These are phyloP conservation scores for Solanum dulcamara DNA, from an alignment of 257 asterid genomes.

Conservation along the genomic window DNA sequence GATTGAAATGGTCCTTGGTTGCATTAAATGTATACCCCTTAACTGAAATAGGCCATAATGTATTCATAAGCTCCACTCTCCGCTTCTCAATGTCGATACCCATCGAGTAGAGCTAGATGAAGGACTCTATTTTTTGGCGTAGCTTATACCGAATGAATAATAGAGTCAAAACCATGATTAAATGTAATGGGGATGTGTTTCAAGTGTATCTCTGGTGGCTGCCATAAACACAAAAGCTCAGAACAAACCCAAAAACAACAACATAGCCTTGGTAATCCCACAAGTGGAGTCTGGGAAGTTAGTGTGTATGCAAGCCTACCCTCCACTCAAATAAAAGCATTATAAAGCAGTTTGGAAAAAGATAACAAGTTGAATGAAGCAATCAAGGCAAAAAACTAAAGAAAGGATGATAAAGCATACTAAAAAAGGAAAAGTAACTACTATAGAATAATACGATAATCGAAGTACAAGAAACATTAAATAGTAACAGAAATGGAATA, in stretches of 20 bases:
- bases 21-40: not conserved
- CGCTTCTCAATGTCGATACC: not conserved
- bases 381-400: not conserved
- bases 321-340: not conserved
- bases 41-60: not conserved
- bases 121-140: not conserved
- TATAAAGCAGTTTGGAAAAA: not conserved
- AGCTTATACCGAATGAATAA: not conserved
- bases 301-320: not conserved
- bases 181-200: not conserved
- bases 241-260: not conserved
- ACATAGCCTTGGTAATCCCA: not conserved
- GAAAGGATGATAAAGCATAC: too few species aligned
- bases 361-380: not conserved
- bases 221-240: not conserved
- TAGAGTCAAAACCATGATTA: not conserved
- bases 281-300: not conserved
- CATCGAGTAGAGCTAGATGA: not conserved
- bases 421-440: too few species aligned
- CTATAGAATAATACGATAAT: not conserved
- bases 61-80: not conserved
- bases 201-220: not conserved
- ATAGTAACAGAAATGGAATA: not conserved
- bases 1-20: not conserved
- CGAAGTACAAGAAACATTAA: not conserved